Base-by-base conservation (phyloP, 2,329 filamentous ascomycete species). In the Plectosphaerella sp. region DNA sequence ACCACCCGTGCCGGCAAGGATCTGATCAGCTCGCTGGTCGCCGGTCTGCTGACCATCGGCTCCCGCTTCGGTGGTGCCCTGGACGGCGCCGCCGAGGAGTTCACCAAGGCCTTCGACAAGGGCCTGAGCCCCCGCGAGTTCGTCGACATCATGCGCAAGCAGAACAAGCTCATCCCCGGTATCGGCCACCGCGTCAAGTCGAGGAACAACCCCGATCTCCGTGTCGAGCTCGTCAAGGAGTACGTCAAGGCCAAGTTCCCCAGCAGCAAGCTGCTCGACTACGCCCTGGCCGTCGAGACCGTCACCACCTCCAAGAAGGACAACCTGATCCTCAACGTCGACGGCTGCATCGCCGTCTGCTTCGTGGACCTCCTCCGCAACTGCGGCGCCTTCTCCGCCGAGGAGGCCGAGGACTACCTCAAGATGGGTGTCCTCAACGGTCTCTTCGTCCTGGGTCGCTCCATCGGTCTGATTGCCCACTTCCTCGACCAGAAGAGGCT, bases 251-350 rank as follows among this genome's bases (percentile, higher is more conserved):
- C 92, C 81, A 91, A 94, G 79, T 99, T 99, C 88, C 91, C 94
- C 64, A 92, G 78, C 78, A 91, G 89, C 83, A 97, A 97, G 84
- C 86, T 97, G 70, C 91, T 99, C 71, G 94, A 99, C 79, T 99
- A 97, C 73, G 94, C 94, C 61, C 85, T 99, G 68, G 94, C 94
- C 46, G 94, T 99, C 62, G 94, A 99, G 84, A 89, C 89, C 11
- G 94, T 99, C 59, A 99, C 94, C 52, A 99, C 94, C 48, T 97
- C 91, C 60, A 99, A 99, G 89, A 99, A 99, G 84, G 94, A 99
- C 79, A 99, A 97, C 83, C 85, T 99, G 63, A 99, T 99, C 65
- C 87, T 99, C 67, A 99, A 99, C 82, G 94, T 99, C 54, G 94
- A 97, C 70, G 94, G 94, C 65, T 96, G 91, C 73, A 89, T 99